A percentile compares a stretch with the other conserved stretches of the same genome.
Conservation (phyloP, 2,329 filamentous ascomycete genomes). For the Microcyclosporella mali region DNA sequence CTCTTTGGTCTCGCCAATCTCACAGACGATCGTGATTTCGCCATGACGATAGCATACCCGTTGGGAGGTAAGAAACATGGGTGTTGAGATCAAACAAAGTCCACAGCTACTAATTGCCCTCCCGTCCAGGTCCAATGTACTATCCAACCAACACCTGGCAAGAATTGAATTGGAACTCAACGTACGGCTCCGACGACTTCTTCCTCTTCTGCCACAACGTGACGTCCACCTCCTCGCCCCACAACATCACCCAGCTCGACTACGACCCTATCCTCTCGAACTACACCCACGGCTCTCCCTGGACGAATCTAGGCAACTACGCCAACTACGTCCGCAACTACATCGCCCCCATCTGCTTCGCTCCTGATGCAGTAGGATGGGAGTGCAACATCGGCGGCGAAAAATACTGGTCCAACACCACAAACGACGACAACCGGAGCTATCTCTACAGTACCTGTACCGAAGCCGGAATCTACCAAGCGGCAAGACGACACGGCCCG, state of each 20-base stretch:
- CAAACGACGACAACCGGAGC: conserved; percentile 38
- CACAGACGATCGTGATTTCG: conserved; percentile 50
- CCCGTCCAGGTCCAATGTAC: conserved; percentile 19
- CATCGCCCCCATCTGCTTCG: conserved; percentile 40
- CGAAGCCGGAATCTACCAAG: conserved; percentile 46
- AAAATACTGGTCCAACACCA: conserved; percentile 41
- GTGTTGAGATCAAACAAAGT: not conserved
- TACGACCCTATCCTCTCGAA: conserved; percentile 39
- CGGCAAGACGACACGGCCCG: conserved; percentile 40
- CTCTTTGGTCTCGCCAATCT: conserved; percentile 48
- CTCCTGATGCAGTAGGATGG: conserved; percentile 37
- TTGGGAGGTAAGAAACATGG: conserved; percentile 12
- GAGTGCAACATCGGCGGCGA: conserved; percentile 42
- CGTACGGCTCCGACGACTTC: conserved; percentile 42
- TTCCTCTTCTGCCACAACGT: conserved; percentile 50
- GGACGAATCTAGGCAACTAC: conserved; percentile 48
- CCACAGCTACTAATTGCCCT: not conserved
- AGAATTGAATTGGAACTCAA: conserved; percentile 46
- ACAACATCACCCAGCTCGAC: conserved; percentile 42
- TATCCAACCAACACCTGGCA: conserved; percentile 51
- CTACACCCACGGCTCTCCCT: conserved; percentile 46
- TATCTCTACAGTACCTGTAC: conserved; percentile 46
- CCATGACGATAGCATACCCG: conserved; percentile 41
- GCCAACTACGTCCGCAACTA: conserved; percentile 46
- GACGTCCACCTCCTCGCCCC: conserved; percentile 42